Conservation (phyloP, 768 basidiomycete genomes). For the Lactifluus rugatus region DNA sequence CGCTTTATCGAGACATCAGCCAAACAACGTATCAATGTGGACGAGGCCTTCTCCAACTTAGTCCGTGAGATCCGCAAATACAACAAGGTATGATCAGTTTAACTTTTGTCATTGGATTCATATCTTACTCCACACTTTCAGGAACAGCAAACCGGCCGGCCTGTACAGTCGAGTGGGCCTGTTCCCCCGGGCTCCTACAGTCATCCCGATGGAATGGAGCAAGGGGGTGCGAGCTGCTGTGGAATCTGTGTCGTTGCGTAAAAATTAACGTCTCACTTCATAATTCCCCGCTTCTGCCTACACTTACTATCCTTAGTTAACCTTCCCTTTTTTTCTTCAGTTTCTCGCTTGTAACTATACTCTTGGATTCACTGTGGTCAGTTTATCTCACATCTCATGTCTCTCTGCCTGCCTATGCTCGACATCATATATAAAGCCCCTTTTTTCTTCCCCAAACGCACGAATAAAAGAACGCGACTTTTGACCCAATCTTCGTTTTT, state of each 20-base stretch:
- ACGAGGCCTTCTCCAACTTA: conserved; percentile 88
- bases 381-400: conserved; percentile 4
- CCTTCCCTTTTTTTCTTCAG: neutral
- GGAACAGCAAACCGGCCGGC: conserved; percentile 75
- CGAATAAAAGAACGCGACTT: neutral
- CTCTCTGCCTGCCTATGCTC: conserved; percentile 2
- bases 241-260: conserved; percentile 53
- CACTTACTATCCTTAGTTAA: conserved; percentile 2
- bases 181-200: conserved; percentile 41
- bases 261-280: conserved; percentile 18
- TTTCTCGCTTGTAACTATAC: conserved; percentile 8
- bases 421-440: neutral
- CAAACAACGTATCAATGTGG: conserved; percentile 93
- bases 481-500: neutral
- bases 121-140: conserved; percentile 22
- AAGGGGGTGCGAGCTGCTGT: conserved; percentile 55
- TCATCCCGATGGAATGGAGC: conserved; percentile 38
- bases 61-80: conserved; percentile 91
- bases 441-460: neutral
- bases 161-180: conserved; percentile 39
- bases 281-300: conserved; percentile 2
- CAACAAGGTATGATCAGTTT: conserved; percentile 57
- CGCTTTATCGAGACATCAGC: conserved; percentile 96
- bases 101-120: neutral
- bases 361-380: conserved; percentile 10